phyloP scores from a whole-genome alignment of 2,329 filamentous ascomycete species.

The Apiospora koreana region DNA sequence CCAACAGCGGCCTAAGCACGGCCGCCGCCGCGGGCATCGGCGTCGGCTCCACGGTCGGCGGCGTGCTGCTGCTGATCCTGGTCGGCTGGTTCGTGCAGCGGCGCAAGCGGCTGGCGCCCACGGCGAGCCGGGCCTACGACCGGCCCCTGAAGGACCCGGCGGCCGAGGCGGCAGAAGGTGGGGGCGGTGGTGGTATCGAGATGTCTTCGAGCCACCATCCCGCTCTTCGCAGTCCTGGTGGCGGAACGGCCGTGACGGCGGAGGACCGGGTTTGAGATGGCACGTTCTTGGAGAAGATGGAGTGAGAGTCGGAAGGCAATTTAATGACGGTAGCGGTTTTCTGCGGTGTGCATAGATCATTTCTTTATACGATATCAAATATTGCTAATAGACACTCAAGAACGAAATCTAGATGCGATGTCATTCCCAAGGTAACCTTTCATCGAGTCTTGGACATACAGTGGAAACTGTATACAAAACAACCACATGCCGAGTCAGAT shows the following conservation, averaged over 20 bases:
- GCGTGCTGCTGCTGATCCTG: constrained; percentile 13
- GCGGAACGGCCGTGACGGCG: background rate
- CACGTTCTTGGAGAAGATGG: background rate
- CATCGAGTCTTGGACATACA: too few relatives aligned
- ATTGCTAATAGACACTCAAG: too few relatives aligned
- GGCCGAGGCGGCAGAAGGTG: background rate
- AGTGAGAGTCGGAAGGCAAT: background rate
- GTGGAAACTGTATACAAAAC: too few relatives aligned
- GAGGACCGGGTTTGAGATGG: background rate
- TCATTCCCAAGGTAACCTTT: too few relatives aligned
- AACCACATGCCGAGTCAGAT: too few relatives aligned
- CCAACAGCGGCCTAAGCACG: constrained; percentile 10
- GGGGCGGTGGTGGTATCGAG: background rate
- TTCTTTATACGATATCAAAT: too few relatives aligned
- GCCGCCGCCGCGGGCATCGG: constrained; percentile 14
- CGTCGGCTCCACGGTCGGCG: constrained; percentile 12
- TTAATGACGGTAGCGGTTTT: background rate
- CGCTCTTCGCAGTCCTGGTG: background rate
- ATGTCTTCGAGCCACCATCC: background rate
- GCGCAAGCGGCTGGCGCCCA: constrained; percentile 1
- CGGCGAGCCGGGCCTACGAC: constrained; percentile 5
- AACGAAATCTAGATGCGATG: too few relatives aligned
- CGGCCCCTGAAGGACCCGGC: background rate
- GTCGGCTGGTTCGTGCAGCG: constrained; percentile 9
- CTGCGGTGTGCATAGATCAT: too few relatives aligned